Conservation (phyloP, 1,284 basidiomycete species). For the Erythrobasidium hasegawianum region DNA sequence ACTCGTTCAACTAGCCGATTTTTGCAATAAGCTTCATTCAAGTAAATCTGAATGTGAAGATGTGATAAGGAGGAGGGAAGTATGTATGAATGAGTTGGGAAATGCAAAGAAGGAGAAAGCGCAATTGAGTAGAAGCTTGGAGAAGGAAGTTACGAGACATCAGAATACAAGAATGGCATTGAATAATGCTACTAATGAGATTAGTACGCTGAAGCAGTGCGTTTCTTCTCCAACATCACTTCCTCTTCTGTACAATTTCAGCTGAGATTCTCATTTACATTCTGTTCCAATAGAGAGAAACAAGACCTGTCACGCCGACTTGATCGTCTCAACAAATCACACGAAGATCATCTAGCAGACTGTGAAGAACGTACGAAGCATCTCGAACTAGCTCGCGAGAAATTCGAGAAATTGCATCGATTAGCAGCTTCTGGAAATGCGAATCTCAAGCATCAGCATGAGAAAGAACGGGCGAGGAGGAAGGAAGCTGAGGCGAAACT, state of each 20-base stretch:
- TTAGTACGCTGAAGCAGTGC: conserved; percentile 20
- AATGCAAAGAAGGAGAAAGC: conserved; percentile 20
- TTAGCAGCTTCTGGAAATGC: no score
- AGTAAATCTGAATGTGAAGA: background rate
- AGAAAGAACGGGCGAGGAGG: no score
- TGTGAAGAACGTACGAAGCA: conserved; percentile 6
- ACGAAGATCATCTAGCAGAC: background rate
- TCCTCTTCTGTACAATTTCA: no score
- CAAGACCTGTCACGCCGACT: no score
- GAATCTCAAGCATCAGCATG: no score
- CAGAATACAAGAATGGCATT: background rate
- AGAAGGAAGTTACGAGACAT: background rate
- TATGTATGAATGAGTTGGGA: background rate
- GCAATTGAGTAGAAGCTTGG: conserved; percentile 4
- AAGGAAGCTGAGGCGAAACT: no score
- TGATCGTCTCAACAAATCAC: background rate
- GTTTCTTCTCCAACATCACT: background rate
- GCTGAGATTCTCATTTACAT: no score
- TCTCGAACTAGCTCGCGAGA: no score
- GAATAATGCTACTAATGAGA: conserved; percentile 8
- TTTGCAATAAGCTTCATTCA: background rate
- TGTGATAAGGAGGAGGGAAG: no score
- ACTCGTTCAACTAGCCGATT: background rate
- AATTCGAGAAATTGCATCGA: no score
- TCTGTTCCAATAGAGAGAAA: no score